Evolutionary conservation across 2,329 filamentous ascomycete genomes (phyloP).

Genomic region (Aspergillus bombycis): DNA sequence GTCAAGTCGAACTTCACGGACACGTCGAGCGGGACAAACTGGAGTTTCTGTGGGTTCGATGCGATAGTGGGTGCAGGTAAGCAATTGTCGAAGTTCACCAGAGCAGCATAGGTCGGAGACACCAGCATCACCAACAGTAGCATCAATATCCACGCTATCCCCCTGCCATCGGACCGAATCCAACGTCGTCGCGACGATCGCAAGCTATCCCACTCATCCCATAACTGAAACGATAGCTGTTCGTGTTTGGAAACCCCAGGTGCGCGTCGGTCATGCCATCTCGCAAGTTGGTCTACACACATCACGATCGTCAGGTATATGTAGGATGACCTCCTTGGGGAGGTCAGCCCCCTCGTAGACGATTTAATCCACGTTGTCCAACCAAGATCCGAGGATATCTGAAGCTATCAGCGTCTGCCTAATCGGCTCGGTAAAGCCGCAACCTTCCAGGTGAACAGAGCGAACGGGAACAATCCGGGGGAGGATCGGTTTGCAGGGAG

Average conservation of each 20-base stretch:
- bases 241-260: constrained; percentile 10
- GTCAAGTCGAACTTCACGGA: constrained; percentile 72
- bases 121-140: constrained; percentile 26
- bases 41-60: constrained; percentile 64
- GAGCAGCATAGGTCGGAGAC: constrained; percentile 63
- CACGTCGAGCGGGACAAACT: constrained; percentile 77
- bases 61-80: constrained; percentile 63
- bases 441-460: not conserved
- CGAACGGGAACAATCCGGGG: not conserved
- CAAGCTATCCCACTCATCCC: constrained; percentile 26
- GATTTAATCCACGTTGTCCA: constrained; percentile 42
- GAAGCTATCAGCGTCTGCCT: constrained; percentile 1
- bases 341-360: constrained; percentile 44
- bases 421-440: constrained; percentile 1
- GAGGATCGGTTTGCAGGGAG: not conserved
- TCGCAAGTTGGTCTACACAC: constrained; percentile 31
- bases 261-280: constrained; percentile 21
- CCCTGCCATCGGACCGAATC: constrained; percentile 14
- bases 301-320: constrained; percentile 34
- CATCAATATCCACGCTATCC: constrained; percentile 21
- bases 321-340: constrained; percentile 45
- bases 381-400: constrained; percentile 15
- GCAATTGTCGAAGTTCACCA: constrained; percentile 84
- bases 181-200: constrained; percentile 24
- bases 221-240: constrained; percentile 17